Conservation (phyloP, 2,329 filamentous ascomycete species). For the Fragosphaeria purpurea region DNA sequence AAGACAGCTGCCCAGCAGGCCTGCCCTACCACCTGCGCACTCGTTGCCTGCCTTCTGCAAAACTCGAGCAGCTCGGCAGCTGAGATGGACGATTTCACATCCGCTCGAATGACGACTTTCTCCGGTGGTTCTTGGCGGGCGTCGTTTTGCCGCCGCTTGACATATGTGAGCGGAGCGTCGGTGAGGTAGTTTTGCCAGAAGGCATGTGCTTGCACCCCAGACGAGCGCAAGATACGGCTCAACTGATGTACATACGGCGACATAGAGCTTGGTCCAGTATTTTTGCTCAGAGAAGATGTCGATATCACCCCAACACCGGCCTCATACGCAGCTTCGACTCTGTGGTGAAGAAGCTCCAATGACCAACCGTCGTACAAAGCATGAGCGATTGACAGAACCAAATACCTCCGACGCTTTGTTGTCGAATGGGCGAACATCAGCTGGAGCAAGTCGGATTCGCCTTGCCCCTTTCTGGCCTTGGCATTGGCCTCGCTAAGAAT, state of each 20-base stretch:
- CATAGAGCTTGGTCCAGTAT: not conserved
- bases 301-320: slow-evolving; percentile 22
- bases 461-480: slow-evolving; percentile 27
- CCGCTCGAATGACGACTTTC: slow-evolving; percentile 26
- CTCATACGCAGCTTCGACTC: slow-evolving; percentile 57
- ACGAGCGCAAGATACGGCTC: slow-evolving; percentile 37
- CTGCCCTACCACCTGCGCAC: slow-evolving; percentile 66
- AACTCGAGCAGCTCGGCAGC: slow-evolving; percentile 39
- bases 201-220: slow-evolving; percentile 28
- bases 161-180: slow-evolving; percentile 29
- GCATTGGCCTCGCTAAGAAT: slow-evolving; percentile 28
- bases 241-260: slow-evolving; percentile 25
- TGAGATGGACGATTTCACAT: slow-evolving; percentile 33
- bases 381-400: slow-evolving; percentile 67
- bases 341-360: slow-evolving; percentile 59
- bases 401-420: slow-evolving; percentile 24
- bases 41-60: slow-evolving; percentile 58
- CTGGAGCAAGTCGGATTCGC: slow-evolving; percentile 35
- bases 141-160: not conserved
- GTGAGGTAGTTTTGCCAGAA: slow-evolving; percentile 68
- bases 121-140: not conserved
- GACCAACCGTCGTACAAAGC: slow-evolving; percentile 89
- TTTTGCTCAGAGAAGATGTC: not conserved
- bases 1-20: slow-evolving; percentile 66
- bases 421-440: slow-evolving; percentile 29